Conservation (phyloP, 2,329 filamentous ascomycete genomes). For the Colletotrichum brevisporum region DNA sequence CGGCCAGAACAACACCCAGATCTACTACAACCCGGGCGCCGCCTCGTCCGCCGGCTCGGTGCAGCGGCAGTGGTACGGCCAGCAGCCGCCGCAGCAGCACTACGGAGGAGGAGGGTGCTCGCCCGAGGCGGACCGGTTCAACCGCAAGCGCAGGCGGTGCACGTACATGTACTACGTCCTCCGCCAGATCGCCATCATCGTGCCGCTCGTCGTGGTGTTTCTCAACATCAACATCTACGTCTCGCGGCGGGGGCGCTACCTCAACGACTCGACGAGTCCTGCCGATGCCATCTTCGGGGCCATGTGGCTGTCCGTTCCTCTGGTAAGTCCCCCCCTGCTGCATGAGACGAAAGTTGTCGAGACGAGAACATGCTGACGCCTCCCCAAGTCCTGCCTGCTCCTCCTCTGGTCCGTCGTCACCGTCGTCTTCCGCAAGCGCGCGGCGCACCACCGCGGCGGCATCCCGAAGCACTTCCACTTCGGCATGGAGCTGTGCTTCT, state of each 20-base stretch:
- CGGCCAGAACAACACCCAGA: conserved; percentile 8
- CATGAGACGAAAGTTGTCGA: not conserved
- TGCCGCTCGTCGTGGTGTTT: conserved; percentile 37
- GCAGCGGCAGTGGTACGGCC: conserved; percentile 34
- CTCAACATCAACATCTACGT: conserved; percentile 43
- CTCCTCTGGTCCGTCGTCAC: conserved; percentile 35
- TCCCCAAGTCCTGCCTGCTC: conserved; percentile 26
- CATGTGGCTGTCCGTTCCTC: conserved; percentile 39
- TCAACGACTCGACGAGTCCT: conserved; percentile 38
- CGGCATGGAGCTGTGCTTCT: conserved; percentile 41
- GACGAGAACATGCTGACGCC: not conserved
- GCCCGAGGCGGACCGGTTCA: conserved; percentile 31
- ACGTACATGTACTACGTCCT: conserved; percentile 53
- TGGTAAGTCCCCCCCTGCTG: conserved; percentile 15
- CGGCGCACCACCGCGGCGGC: conserved; percentile 13
- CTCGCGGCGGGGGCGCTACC: conserved; percentile 38
- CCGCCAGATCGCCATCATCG: conserved; percentile 57
- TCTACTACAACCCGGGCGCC: conserved; percentile 26
- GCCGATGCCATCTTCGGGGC: conserved; percentile 37
- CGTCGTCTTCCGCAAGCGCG: conserved; percentile 34
- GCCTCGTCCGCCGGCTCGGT: conserved; percentile 17
- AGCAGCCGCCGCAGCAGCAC: not conserved
- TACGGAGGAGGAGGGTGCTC: conserved; percentile 10
- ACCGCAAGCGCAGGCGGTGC: conserved; percentile 47
- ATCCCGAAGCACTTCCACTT: conserved; percentile 41